phyloP scores from a whole-genome alignment of 2,329 filamentous ascomycete genomes.

The Nemania sp. region DNA sequence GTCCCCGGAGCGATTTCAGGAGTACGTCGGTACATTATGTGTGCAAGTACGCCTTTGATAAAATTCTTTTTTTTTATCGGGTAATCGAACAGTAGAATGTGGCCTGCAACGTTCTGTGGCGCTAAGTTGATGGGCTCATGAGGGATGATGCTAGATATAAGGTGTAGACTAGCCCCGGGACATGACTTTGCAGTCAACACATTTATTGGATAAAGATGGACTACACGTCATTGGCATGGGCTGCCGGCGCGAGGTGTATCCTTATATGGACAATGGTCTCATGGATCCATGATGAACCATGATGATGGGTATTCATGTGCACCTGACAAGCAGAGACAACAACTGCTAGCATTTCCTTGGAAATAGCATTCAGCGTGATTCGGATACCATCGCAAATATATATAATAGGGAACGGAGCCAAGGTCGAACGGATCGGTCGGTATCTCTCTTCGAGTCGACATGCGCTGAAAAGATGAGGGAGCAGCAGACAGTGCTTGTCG shows the following conservation, averaged over 20 bases:
- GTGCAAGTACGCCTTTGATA: too few species aligned
- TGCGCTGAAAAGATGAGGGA: background rate
- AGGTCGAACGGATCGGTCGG: background rate
- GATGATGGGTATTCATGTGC: background rate
- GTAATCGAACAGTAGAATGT: too few species aligned
- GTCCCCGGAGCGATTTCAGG: too few species aligned
- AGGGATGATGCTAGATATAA: background rate
- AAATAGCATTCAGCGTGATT: background rate
- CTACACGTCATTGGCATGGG: background rate
- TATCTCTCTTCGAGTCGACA: background rate
- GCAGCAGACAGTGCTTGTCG: constrained; percentile 2
- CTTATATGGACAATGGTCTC: too few species aligned
- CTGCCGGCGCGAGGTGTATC: too few species aligned
- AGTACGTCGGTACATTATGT: too few species aligned
- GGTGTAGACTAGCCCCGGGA: background rate
- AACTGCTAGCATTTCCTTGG: background rate
- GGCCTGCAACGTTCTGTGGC: too few species aligned
- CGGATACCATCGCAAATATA: background rate
- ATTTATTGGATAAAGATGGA: background rate
- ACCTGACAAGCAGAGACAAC: background rate
- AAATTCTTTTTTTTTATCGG: too few species aligned
- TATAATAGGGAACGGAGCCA: background rate
- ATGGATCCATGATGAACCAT: background rate
- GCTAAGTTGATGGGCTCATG: background rate
- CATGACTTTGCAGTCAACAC: background rate